A percentile compares a stretch with the other conserved stretches of the same genome.
Evolutionary conservation across 2,329 filamentous ascomycete genomes (phyloP).

Genomic region (Fusarium penzigii): DNA sequence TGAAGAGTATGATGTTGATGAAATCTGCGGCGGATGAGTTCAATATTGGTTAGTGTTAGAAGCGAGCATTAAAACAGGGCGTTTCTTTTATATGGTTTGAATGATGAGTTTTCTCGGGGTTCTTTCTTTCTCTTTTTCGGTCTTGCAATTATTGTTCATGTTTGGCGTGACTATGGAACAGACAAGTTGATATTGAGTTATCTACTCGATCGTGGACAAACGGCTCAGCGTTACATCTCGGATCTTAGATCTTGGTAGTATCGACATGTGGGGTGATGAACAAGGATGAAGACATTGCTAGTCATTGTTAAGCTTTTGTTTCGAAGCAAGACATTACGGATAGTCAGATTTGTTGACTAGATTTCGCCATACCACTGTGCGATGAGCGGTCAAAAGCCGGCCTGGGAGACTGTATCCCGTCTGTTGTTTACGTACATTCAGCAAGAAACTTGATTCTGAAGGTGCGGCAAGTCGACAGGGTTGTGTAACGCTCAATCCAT

Average conservation of each 20-base stretch:
- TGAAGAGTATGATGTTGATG: constrained; percentile 65
- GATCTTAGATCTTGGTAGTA: no score
- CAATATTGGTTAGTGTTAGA: constrained; percentile 58
- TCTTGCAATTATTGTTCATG: not conserved
- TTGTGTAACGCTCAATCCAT: not conserved
- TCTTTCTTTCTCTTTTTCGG: no score
- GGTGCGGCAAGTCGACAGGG: not conserved
- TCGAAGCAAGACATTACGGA: not conserved
- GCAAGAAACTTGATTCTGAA: no score
- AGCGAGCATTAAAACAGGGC: constrained; percentile 1
- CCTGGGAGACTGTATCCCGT: no score
- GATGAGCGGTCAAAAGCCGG: no score
- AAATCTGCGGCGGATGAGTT: constrained; percentile 67
- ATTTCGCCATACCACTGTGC: no score
- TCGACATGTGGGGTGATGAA: not conserved
- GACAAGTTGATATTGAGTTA: no score
- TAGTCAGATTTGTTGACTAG: no score
- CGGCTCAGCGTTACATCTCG: no score
- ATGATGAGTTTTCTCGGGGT: not conserved
- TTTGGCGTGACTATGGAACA: no score
- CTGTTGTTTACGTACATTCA: no score
- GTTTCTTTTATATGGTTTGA: not conserved
- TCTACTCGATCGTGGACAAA: no score
- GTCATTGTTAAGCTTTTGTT: not conserved
- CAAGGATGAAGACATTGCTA: not conserved